These are phyloP conservation scores for Cyamopsis tetragonoloba DNA, from an alignment of 306 rosid genomes.

Conservation along the genomic window DNA sequence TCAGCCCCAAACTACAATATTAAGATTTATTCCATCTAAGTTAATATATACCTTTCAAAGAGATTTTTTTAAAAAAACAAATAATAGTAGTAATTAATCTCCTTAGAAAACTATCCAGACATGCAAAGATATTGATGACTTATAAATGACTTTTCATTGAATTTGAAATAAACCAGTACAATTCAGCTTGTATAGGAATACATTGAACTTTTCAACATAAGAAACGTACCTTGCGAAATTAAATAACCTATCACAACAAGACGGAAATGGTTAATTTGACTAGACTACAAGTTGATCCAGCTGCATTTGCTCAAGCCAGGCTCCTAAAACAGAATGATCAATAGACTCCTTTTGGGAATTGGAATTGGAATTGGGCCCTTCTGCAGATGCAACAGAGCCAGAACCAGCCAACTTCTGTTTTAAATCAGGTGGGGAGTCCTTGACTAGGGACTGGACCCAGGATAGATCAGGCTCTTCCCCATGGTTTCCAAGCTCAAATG, in stretches of 20 bases:
- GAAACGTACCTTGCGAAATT: conserved; percentile 38
- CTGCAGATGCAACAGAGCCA: conserved; percentile 51
- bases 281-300: conserved; percentile 75
- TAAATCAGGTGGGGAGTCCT: conserved; percentile 78
- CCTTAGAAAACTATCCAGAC: too few relatives aligned
- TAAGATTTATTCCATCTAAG: too few relatives aligned
- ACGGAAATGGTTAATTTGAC: conserved; percentile 39
- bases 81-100: too few relatives aligned
- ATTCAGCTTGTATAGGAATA: neutral
- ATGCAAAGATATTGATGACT: too few relatives aligned
- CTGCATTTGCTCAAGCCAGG: conserved; percentile 97
- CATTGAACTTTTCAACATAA: conserved; percentile 28
- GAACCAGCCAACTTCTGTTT: conserved; percentile 51
- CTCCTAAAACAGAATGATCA: conserved; percentile 81
- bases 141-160: too few relatives aligned
- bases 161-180: conserved; percentile 18
- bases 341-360: conserved; percentile 52
- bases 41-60: too few relatives aligned
- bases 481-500: conserved; percentile 57
- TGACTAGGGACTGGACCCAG: conserved; percentile 86
- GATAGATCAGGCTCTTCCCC: conserved; percentile 87
- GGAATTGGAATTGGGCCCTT: conserved; percentile 50
- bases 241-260: conserved; percentile 42
- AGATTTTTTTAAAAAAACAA: too few relatives aligned
- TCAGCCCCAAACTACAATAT: too few relatives aligned